These are phyloP conservation scores for Sclerotinia spermophila DNA, from an alignment of 2,329 filamentous ascomycete species.

Conservation along the genomic window DNA sequence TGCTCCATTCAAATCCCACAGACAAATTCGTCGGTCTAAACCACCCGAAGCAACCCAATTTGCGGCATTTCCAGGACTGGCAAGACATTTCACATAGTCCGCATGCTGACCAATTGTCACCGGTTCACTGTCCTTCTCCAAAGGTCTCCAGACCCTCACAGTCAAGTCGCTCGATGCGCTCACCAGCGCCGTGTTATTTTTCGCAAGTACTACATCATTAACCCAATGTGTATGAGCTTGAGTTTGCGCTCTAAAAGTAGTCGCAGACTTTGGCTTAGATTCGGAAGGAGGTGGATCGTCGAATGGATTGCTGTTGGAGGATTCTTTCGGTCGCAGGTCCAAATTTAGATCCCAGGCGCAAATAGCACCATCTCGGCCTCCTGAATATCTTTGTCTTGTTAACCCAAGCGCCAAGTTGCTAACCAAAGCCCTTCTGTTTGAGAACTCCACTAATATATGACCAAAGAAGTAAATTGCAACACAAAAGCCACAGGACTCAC, in stretches of 20 bases:
- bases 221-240: constrained; percentile 78
- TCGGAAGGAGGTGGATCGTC: constrained; percentile 32
- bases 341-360: constrained; percentile 92
- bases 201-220: constrained; percentile 67
- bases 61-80: constrained; percentile 65
- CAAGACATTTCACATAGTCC: constrained; percentile 95
- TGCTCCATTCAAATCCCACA: constrained; percentile 89
- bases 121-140: constrained; percentile 59
- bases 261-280: constrained; percentile 45
- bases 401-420: constrained; percentile 20
- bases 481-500: constrained; percentile 45
- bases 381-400: constrained; percentile 69
- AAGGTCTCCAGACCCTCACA: constrained; percentile 75
- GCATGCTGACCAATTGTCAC: constrained; percentile 85
- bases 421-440: background rate
- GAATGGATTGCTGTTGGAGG: constrained; percentile 32
- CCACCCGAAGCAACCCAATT: constrained; percentile 94
- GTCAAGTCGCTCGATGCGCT: constrained; percentile 72
- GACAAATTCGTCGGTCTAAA: constrained; percentile 82
- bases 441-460: constrained; percentile 17
- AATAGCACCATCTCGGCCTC: constrained; percentile 89
- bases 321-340: constrained; percentile 47
- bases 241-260: constrained; percentile 57
- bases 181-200: constrained; percentile 62
- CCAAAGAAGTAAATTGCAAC: background rate